Percentiles rank a stretch among this genome's conserved stretches.
These are phyloP conservation scores for Tuber melanosporum DNA, from an alignment of 495 filamentous ascomycete species.

Conservation along the genomic window DNA sequence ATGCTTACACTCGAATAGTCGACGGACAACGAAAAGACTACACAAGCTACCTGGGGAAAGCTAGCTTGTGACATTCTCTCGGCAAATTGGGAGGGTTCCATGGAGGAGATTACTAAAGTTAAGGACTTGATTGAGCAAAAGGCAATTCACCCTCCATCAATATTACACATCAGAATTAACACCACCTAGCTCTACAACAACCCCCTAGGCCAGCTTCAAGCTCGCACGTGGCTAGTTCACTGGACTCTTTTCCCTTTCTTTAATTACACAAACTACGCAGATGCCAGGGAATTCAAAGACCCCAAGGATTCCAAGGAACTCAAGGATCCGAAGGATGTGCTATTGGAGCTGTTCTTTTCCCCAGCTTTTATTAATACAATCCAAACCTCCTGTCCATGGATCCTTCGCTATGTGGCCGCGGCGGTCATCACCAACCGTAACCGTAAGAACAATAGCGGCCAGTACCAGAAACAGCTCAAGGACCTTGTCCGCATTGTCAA, in stretches of 20 bases:
- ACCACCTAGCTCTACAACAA: slow-evolving; percentile 82
- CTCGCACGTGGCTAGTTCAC: slow-evolving; percentile 95
- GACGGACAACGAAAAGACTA: slow-evolving; percentile 94
- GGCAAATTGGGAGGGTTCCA: slow-evolving; percentile 87
- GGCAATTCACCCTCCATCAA: slow-evolving; percentile 24
- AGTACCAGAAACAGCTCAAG: slow-evolving; percentile 97
- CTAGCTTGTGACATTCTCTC: slow-evolving; percentile 87
- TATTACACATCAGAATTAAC: not conserved
- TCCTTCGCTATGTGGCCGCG: slow-evolving; percentile 86
- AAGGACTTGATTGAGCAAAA: slow-evolving; percentile 77
- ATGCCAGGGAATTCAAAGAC: slow-evolving; percentile 52
- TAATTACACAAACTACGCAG: slow-evolving; percentile 84
- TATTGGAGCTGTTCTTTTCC: slow-evolving; percentile 95
- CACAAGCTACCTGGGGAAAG: slow-evolving; percentile 92
- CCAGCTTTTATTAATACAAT: slow-evolving; percentile 97
- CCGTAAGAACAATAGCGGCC: slow-evolving; percentile 69
- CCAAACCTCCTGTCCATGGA: slow-evolving; percentile 95
- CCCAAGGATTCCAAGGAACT: not conserved
- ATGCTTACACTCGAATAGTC: slow-evolving; percentile 47
- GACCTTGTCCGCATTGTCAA: slow-evolving; percentile 88
- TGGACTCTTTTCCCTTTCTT: slow-evolving; percentile 99
- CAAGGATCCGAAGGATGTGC: slow-evolving; percentile 51
- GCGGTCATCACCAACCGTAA: slow-evolving; percentile 93
- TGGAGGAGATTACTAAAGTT: slow-evolving; percentile 90
- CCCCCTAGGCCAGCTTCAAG: slow-evolving; percentile 84